Evolutionary conservation across 805 yeast genomes (phyloP).

Genomic region (Ogataea philodendri): DNA sequence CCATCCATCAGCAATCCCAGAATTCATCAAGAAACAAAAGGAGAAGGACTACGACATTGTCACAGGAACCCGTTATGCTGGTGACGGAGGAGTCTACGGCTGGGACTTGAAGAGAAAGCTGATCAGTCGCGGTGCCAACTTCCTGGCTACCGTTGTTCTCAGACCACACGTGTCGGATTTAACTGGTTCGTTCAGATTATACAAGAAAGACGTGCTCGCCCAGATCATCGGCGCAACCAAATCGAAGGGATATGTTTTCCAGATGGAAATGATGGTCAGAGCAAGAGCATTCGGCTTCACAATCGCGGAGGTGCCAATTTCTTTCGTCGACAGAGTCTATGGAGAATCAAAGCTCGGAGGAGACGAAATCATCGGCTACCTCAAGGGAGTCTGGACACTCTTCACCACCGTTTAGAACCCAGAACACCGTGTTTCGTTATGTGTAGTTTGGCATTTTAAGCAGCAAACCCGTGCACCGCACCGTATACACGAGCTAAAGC

Average conservation of each 20-base stretch:
- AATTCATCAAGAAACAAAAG: conserved; percentile 65
- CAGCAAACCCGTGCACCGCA: conserved; percentile 43
- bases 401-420: conserved; percentile 54
- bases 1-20: conserved; percentile 77
- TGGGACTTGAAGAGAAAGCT: conserved; percentile 81
- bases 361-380: conserved; percentile 73
- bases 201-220: conserved; percentile 66
- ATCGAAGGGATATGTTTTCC: conserved; percentile 80
- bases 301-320: conserved; percentile 76
- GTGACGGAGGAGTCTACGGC: conserved; percentile 80
- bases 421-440: conserved; percentile 44
- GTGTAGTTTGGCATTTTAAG: conserved; percentile 40
- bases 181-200: conserved; percentile 75
- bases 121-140: conserved; percentile 78
- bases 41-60: conserved; percentile 48
- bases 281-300: conserved; percentile 71
- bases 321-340: conserved; percentile 74
- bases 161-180: conserved; percentile 72
- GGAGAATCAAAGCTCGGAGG: conserved; percentile 81
- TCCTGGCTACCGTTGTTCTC: conserved; percentile 66
- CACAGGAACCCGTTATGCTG: conserved; percentile 65
- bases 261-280: conserved; percentile 86
- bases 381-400: conserved; percentile 72
- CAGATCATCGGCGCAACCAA: conserved; percentile 64
- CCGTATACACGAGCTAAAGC: conserved; percentile 40